These are phyloP conservation scores for Fusarium abutilonis DNA, from an alignment of 2,329 filamentous ascomycete species.

Conservation along the genomic window DNA sequence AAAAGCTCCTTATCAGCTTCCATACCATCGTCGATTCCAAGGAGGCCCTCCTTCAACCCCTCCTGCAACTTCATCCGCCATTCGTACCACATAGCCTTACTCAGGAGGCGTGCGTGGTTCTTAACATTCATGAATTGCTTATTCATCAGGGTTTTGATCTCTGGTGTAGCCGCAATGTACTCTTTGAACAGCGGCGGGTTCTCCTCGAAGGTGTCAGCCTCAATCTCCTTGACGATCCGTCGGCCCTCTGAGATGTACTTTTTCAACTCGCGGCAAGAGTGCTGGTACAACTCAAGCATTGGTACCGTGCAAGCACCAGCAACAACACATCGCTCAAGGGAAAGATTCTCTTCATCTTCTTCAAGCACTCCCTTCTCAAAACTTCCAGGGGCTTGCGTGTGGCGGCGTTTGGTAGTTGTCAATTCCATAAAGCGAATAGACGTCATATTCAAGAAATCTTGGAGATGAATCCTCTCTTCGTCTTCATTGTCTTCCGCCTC, in stretches of 20 bases:
- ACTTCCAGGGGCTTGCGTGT: conserved; percentile 74
- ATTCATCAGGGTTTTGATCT: conserved; percentile 88
- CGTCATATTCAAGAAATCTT: conserved; percentile 94
- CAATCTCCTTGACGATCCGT: conserved; percentile 88
- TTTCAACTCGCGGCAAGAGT: conserved; percentile 94
- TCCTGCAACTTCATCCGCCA: conserved; percentile 91
- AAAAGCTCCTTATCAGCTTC: conserved; percentile 75
- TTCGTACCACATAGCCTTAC: conserved; percentile 97
- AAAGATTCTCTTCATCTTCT: conserved; percentile 61
- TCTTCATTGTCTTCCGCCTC: conserved; percentile 60
- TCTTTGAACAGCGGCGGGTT: conserved; percentile 93
- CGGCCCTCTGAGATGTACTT: conserved; percentile 95
- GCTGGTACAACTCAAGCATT: conserved; percentile 93
- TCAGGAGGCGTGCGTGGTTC: conserved; percentile 86
- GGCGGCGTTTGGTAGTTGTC: conserved; percentile 91
- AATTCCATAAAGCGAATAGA: conserved; percentile 99
- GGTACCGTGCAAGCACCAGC: conserved; percentile 91
- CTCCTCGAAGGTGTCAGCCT: conserved; percentile 86
- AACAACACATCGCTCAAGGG: conserved; percentile 81
- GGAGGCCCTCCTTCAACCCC: conserved; percentile 81
- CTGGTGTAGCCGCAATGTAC: conserved; percentile 85
- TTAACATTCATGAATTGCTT: conserved; percentile 98
- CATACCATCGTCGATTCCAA: conserved; percentile 81
- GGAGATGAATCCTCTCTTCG: conserved; percentile 76
- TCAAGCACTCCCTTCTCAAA: conserved; percentile 55